Percentiles rank a stretch among this genome's conserved stretches.
Conservation (phyloP, 2,329 filamentous ascomycete species). For the Aspergillaceae sp. region DNA sequence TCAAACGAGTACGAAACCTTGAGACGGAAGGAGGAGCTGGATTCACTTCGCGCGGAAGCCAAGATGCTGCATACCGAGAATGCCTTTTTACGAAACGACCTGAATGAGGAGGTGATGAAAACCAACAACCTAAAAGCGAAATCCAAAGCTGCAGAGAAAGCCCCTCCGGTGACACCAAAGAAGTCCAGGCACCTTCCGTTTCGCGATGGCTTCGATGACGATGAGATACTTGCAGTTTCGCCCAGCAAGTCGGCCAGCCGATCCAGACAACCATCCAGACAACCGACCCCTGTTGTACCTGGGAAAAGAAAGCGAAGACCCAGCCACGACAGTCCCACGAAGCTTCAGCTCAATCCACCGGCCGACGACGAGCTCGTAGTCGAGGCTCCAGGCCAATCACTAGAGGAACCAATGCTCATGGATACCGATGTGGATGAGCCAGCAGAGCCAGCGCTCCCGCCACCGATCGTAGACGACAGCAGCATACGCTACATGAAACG, state of each 20-base stretch:
- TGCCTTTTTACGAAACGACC: slow-evolving; percentile 52
- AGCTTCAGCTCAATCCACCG: slow-evolving; percentile 34
- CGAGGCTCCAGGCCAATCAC: slow-evolving; percentile 19
- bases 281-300: slow-evolving; percentile 47
- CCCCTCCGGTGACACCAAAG: slow-evolving; percentile 42
- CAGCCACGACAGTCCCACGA: slow-evolving; percentile 45
- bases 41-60: slow-evolving; percentile 45
- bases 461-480: slow-evolving; percentile 9
- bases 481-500: slow-evolving; percentile 42
- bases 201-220: slow-evolving; percentile 57
- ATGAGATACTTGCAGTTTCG: slow-evolving; percentile 49
- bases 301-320: slow-evolving; percentile 50
- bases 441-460: slow-evolving; percentile 13
- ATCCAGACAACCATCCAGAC: slow-evolving; percentile 34
- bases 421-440: slow-evolving; percentile 12
- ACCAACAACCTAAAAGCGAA: slow-evolving; percentile 35
- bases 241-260: slow-evolving; percentile 42
- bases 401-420: slow-evolving; percentile 10
- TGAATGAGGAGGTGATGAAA: slow-evolving; percentile 47
- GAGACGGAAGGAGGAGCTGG: slow-evolving; percentile 47
- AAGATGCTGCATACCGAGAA: slow-evolving; percentile 52
- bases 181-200: slow-evolving; percentile 41
- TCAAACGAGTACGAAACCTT: slow-evolving; percentile 45
- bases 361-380: slow-evolving; percentile 12
- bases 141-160: slow-evolving; percentile 25